Conservation (phyloP, 1,284 basidiomycete species). For the Sporisorium reilianum region DNA sequence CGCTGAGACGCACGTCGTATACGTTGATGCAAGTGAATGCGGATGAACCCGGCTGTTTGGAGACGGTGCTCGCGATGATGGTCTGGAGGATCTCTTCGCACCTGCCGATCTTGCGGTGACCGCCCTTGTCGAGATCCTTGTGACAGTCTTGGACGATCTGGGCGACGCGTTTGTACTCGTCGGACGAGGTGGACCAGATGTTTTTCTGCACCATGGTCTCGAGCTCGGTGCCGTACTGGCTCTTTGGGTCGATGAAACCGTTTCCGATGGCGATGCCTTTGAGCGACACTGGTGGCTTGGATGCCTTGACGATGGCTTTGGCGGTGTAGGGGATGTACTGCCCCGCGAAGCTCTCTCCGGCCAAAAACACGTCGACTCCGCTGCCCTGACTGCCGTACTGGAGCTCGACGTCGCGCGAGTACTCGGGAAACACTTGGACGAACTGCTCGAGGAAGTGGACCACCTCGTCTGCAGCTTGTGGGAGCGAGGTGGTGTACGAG, state of each 20-base stretch:
- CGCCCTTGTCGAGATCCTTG: conserved; percentile 67
- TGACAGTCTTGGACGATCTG: conserved; percentile 78
- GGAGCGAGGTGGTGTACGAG: conserved; percentile 77
- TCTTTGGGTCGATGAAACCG: conserved; percentile 91
- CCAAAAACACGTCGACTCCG: conserved; percentile 77
- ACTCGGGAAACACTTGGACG: conserved; percentile 91
- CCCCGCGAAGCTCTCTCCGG: conserved; percentile 47
- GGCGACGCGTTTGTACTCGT: conserved; percentile 70
- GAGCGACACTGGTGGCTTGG: conserved; percentile 74
- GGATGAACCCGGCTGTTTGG: conserved; percentile 25
- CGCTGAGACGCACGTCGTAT: conserved; percentile 90
- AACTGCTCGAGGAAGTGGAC: conserved; percentile 87
- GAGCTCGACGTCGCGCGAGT: conserved; percentile 70
- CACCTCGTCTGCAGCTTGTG: conserved; percentile 83
- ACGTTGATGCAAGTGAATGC: conserved; percentile 85
- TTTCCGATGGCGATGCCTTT: conserved; percentile 92
- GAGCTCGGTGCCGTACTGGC: conserved; percentile 90
- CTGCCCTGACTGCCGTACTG: conserved; percentile 70
- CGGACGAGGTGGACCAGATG: conserved; percentile 80
- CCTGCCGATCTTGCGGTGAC: conserved; percentile 75
- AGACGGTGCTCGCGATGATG: conserved; percentile 75
- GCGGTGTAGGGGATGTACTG: conserved; percentile 73
- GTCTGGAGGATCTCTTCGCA: conserved; percentile 79
- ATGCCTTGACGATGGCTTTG: conserved; percentile 80
- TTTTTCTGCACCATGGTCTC: conserved; percentile 87